Evolutionary conservation across 2,329 filamentous ascomycete genomes (phyloP).

Genomic region (Fusarium mangiferae): DNA sequence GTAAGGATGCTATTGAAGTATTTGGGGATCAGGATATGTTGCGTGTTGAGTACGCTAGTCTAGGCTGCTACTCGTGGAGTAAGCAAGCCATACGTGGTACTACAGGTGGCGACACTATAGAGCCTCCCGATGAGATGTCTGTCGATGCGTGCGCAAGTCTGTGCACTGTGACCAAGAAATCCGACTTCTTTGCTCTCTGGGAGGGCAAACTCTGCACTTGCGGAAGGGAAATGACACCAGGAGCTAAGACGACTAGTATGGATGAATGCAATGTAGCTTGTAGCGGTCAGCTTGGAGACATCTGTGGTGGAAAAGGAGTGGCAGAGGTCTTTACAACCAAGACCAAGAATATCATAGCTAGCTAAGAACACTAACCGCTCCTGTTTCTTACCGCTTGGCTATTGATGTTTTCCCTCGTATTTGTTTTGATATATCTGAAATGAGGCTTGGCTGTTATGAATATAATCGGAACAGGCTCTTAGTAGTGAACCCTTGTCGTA

Average conservation of each 20-base stretch:
- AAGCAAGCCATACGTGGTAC: neutral
- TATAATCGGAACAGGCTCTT: too few relatives aligned
- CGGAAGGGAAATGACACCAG: neutral
- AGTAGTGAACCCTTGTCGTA: too few relatives aligned
- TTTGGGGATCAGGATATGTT: neutral
- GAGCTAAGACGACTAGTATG: neutral
- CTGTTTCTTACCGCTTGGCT: too few relatives aligned
- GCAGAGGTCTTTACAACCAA: neutral
- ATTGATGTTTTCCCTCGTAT: too few relatives aligned
- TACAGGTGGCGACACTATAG: neutral
- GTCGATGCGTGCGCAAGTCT: neutral
- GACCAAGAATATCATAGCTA: neutral
- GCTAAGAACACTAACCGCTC: too few relatives aligned
- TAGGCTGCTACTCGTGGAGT: neutral
- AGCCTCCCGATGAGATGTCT: neutral
- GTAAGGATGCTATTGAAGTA: neutral
- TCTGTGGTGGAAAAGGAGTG: neutral
- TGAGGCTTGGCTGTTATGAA: too few relatives aligned
- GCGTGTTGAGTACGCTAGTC: neutral
- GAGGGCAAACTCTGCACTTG: neutral
- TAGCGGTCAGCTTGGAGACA: neutral
- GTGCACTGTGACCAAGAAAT: neutral
- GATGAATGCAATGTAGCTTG: neutral
- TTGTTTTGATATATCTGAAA: too few relatives aligned
- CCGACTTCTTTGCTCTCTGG: neutral